These are phyloP conservation scores for Phytomonas francai DNA, from an alignment of 208 protist species.

Conservation along the genomic window DNA sequence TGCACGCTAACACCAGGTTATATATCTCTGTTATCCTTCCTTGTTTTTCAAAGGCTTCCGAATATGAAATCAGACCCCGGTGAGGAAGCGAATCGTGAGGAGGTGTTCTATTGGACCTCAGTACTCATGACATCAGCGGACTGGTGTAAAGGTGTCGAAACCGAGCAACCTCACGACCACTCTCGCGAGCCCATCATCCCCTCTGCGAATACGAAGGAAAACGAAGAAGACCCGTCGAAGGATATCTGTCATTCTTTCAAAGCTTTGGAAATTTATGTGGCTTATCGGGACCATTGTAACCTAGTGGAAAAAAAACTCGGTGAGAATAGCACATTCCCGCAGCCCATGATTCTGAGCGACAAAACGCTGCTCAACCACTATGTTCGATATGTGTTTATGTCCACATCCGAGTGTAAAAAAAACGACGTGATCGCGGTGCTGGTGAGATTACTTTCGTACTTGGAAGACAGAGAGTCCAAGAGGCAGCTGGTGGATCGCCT, in stretches of 20 bases:
- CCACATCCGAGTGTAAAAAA: not conserved
- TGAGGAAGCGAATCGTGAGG: not conserved
- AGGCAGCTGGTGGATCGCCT: constrained; percentile 22
- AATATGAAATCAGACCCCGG: not conserved
- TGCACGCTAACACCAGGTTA: not conserved
- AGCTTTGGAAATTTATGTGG: not conserved
- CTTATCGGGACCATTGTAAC: not conserved
- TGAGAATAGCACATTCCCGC: not conserved
- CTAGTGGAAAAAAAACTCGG: constrained; percentile 1
- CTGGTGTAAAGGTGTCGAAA: not conserved
- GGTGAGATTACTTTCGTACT: not conserved
- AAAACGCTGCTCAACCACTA: constrained; percentile 14
- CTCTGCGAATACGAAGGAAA: not conserved
- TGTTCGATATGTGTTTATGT: constrained; percentile 6
- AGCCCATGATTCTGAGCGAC: constrained; percentile 5
- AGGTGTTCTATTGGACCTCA: not conserved
- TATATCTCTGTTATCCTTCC: not conserved
- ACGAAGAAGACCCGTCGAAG: not conserved
- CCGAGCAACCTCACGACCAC: not conserved
- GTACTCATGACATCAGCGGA: not conserved
- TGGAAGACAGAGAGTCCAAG: constrained; percentile 12
- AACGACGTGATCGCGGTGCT: not conserved
- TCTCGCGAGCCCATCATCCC: not conserved
- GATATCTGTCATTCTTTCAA: not conserved
- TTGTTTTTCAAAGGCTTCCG: not conserved